Base-by-base conservation (phyloP, 805 yeast genomes). In the Sugiyamaella boreocaroliniensis region DNA sequence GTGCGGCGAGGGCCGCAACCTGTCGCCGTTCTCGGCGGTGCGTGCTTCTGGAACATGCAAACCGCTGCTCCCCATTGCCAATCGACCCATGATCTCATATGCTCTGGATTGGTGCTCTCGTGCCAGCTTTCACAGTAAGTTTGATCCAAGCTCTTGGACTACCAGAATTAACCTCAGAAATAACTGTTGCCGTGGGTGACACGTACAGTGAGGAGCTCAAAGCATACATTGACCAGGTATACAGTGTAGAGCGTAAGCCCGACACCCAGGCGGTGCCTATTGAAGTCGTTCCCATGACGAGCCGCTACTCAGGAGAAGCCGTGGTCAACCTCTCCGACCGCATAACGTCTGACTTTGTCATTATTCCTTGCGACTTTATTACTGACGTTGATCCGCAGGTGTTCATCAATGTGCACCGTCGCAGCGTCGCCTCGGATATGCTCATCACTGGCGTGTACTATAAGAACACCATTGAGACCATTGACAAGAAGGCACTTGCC, bases 351-450 rank as follows among this genome's bases (percentile, higher is more conserved):
- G 83, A 83, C 64, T 83, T 89, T 63, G 87, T 89, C n/a, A 68
- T 93, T 32, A 70, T 93, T 51, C 97, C 98, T 7, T 92, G 97
- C 71, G 99, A 95, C 68, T 87, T 93, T 65, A 75, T 95, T 50
- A 89, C 98, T 1, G 92, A 90, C 65, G 73, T 92, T 40, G 96
- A 96, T 2, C 96, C 98, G 10, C 92, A 87, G 62, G 84, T 85
- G 16, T 75, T 93, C 32, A 81, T 89, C 45, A 96, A 92, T 64
- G 86, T 85, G 48, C 90, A 83, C 67, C 76, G 97, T 62, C 83
- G 83, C 58, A 81, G 83, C 61, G 80, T 78, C 19, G 84, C 79
- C 42, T 70, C 74, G 29, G 88, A 86, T 57, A 68, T 86, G 45
- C 93, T 95, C 7, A 75, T 89, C 70, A 58, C 68, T 3, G 76